Percentiles rank a stretch among this genome's conserved stretches.
Conservation (phyloP, 148 eudicot genomes). For the Polygonum aviculare region DNA sequence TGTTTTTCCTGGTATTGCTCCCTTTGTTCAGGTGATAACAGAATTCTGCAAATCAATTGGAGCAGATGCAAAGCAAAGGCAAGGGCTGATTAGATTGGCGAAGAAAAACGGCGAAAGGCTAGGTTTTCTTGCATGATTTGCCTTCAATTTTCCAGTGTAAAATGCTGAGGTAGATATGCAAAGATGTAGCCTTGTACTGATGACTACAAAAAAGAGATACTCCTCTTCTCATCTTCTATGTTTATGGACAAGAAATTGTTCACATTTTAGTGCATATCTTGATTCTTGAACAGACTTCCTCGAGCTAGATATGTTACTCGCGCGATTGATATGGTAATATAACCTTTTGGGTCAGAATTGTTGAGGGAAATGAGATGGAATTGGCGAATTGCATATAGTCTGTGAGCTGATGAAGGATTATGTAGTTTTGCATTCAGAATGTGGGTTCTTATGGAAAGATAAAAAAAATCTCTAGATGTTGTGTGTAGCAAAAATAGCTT, state of each 20-base stretch:
- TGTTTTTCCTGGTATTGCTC: not conserved
- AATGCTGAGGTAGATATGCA: not conserved
- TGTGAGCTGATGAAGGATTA: not conserved
- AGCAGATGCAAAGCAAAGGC: slow-evolving; percentile 88
- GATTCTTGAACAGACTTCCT: not conserved
- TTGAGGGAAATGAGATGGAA: not conserved
- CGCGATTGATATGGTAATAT: not conserved
- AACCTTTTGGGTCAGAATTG: not conserved
- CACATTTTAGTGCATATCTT: not conserved
- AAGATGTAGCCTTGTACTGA: slow-evolving; percentile 5
- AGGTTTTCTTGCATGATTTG: slow-evolving; percentile 65
- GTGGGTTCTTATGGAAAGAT: not conserved
- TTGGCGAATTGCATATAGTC: not conserved
- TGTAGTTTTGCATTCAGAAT: not conserved
- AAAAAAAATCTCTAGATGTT: not conserved
- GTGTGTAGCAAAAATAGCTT: too few relatives aligned
- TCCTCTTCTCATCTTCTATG: not conserved
- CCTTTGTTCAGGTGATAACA: slow-evolving; percentile 56
- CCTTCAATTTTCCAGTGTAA: not conserved
- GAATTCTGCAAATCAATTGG: slow-evolving; percentile 98
- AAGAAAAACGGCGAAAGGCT: slow-evolving; percentile 89
- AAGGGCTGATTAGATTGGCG: slow-evolving; percentile 81
- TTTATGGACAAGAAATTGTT: slow-evolving; percentile 2
- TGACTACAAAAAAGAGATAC: not conserved
- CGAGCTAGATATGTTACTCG: not conserved